These are phyloP conservation scores for Rutstroemia sp. DNA, from an alignment of 2,329 filamentous ascomycete genomes.

Conservation along the genomic window DNA sequence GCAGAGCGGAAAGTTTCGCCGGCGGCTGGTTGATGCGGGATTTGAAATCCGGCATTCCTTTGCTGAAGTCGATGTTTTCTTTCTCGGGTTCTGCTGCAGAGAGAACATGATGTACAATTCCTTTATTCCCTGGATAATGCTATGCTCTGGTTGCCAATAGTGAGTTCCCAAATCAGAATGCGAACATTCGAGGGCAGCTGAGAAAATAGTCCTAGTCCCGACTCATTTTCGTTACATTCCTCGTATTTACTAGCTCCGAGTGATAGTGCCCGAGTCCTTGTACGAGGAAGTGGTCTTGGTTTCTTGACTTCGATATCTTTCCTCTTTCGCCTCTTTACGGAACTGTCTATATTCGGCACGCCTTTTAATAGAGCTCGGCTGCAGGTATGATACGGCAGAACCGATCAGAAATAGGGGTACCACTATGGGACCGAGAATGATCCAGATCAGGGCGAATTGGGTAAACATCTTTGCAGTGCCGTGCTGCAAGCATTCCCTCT, in stretches of 20 bases:
- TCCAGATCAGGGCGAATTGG: no score
- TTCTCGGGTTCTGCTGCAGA: background rate
- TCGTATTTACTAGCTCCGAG: background rate
- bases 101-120: background rate
- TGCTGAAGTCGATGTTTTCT: background rate
- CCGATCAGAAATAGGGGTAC: no score
- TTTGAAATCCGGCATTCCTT: background rate
- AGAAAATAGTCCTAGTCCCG: background rate
- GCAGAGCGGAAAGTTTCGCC: background rate
- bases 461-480: no score
- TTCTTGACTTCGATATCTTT: background rate
- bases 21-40: background rate
- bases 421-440: no score
- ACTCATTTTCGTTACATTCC: background rate
- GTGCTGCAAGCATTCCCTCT: no score
- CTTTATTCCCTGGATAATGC: background rate
- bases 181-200: background rate
- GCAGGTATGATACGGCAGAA: no score
- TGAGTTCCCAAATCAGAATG: background rate
- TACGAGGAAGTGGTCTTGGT: background rate
- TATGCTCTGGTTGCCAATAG: background rate
- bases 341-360: background rate
- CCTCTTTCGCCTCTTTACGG: background rate
- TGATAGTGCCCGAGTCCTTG: background rate
- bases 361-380: no score